Evolutionary conservation across 257 asterid species (phyloP).

Genomic region (Gentiana dahurica): DNA sequence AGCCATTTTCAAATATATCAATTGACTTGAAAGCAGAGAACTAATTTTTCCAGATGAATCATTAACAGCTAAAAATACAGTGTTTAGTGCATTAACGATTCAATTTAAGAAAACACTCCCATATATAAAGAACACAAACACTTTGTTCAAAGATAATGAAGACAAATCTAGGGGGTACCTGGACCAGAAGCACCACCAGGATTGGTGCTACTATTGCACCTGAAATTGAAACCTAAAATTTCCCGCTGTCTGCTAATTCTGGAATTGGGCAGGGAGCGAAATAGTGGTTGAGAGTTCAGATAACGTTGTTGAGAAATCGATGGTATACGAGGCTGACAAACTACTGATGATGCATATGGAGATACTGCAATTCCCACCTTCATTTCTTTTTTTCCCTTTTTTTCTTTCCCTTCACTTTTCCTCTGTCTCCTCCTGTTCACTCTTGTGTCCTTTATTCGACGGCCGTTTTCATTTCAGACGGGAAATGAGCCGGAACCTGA

Average conservation of each 20-base stretch:
- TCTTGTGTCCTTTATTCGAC: background rate
- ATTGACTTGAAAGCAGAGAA: no score
- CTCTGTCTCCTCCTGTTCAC: background rate
- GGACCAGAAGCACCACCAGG: constrained; percentile 31
- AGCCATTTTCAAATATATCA: no score
- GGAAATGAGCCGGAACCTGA: no score
- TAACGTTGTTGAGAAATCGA: background rate
- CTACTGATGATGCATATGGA: constrained; percentile 11
- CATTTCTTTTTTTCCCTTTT: constrained; percentile 8
- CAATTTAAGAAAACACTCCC: background rate
- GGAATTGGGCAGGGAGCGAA: constrained; percentile 14
- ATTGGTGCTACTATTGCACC: constrained; percentile 20
- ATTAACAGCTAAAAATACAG: background rate
- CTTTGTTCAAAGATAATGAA: background rate
- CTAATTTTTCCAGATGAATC: background rate
- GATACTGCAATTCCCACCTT: constrained; percentile 22
- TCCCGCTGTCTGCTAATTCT: constrained; percentile 10
- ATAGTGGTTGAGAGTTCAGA: constrained; percentile 10
- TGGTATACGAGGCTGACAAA: constrained; percentile 9
- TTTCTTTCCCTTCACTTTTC: background rate
- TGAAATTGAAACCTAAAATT: constrained; percentile 17
- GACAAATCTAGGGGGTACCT: background rate
- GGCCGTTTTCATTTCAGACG: background rate
- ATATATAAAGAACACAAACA: background rate
- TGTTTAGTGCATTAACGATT: no score